Evolutionary conservation across 805 yeast species (phyloP).

Genomic region (Candida gorgasii): DNA sequence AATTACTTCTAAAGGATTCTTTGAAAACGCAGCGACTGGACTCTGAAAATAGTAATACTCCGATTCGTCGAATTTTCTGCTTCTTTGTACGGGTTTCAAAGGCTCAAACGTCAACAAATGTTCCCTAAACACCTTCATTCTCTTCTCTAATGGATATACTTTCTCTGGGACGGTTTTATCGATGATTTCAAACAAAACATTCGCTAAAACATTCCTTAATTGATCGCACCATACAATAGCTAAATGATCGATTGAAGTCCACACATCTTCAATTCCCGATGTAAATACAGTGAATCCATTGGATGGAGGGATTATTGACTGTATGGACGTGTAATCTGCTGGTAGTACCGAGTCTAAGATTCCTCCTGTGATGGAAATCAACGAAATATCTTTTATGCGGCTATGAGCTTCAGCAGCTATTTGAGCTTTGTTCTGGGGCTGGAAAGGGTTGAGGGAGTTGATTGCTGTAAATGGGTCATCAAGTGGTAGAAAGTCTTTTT

Average conservation of each 20-base stretch:
- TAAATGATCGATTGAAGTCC: constrained; percentile 93
- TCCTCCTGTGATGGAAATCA: constrained; percentile 91
- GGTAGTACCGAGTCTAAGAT: constrained; percentile 74
- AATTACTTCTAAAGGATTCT: not conserved
- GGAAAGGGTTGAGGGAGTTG: not conserved
- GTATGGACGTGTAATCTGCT: constrained; percentile 82
- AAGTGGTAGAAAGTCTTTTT: not conserved
- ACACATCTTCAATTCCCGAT: constrained; percentile 84
- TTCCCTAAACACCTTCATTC: constrained; percentile 61
- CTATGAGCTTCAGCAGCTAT: constrained; percentile 36
- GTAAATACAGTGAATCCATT: constrained; percentile 85
- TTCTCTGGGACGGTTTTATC: constrained; percentile 48
- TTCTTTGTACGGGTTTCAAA: too few relatives aligned
- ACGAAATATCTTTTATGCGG: constrained; percentile 58
- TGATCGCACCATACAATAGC: constrained; percentile 98
- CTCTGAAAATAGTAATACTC: not conserved
- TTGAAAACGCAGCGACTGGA: not conserved
- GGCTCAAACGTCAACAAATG: constrained; percentile 3
- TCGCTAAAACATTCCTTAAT: constrained; percentile 63
- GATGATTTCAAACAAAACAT: constrained; percentile 57
- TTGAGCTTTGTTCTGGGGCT: not conserved
- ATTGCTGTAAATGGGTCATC: constrained; percentile 5
- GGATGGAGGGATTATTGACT: constrained; percentile 66
- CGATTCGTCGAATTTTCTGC: not conserved
- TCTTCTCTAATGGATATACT: constrained; percentile 51